phyloP scores from a whole-genome alignment of 2,329 filamentous ascomycete genomes.

The Phaeophleospora eucalypticola region DNA sequence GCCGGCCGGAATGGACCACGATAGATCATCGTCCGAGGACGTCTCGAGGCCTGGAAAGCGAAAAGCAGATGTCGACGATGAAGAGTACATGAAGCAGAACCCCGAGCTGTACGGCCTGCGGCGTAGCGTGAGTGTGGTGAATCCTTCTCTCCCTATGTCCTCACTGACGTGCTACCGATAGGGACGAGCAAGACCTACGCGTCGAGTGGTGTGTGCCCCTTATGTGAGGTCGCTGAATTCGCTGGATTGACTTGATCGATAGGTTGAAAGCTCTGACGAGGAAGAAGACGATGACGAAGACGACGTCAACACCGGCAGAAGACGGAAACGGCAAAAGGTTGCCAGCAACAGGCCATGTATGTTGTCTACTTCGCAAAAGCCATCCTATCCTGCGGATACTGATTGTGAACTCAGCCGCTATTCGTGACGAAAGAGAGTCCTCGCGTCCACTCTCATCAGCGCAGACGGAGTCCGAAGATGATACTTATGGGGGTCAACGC shows the following conservation, averaged over 20 bases:
- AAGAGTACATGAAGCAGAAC: constrained; percentile 84
- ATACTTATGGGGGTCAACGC: constrained; percentile 73
- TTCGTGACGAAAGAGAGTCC: constrained; percentile 21
- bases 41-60: constrained; percentile 69
- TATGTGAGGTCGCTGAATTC: background rate
- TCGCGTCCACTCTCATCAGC: constrained; percentile 47
- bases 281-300: constrained; percentile 67
- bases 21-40: constrained; percentile 66
- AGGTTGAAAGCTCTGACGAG: constrained; percentile 59
- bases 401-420: constrained; percentile 24
- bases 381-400: constrained; percentile 22
- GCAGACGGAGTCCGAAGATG: constrained; percentile 55
- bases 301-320: constrained; percentile 59
- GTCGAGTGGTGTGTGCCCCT: constrained; percentile 53
- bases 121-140: constrained; percentile 67
- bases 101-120: constrained; percentile 92
- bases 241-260: constrained; percentile 16
- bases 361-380: constrained; percentile 41
- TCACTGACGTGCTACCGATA: constrained; percentile 35
- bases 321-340: constrained; percentile 64
- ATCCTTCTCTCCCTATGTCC: background rate
- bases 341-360: constrained; percentile 61
- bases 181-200: constrained; percentile 59
- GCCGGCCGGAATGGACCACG: constrained; percentile 49
- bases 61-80: constrained; percentile 52